Conservation (phyloP, 129 eudicot species). For the Heracleum sosnowskyi region DNA sequence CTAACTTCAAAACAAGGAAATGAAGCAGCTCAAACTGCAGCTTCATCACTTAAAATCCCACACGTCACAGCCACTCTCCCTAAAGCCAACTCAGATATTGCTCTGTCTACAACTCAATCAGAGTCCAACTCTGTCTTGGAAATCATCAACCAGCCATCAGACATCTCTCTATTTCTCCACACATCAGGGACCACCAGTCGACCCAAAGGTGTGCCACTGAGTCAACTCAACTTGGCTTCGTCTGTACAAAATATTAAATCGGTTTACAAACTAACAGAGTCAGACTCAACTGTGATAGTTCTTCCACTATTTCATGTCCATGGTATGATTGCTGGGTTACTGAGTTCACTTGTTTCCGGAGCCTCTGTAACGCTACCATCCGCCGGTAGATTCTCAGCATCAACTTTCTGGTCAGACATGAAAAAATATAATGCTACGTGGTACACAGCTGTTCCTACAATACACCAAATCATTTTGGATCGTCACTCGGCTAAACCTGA, state of each 20-base stretch:
- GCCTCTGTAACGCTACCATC: slow-evolving; percentile 74
- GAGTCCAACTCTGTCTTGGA: slow-evolving; percentile 15
- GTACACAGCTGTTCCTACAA: slow-evolving; percentile 98
- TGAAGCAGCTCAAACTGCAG: slow-evolving; percentile 71
- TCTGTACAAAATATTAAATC: slow-evolving; percentile 71
- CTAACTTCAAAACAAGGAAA: slow-evolving; percentile 66
- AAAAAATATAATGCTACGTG: slow-evolving; percentile 66
- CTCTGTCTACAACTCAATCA: slow-evolving; percentile 35
- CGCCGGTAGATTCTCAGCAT: slow-evolving; percentile 81
- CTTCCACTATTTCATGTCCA: slow-evolving; percentile 91
- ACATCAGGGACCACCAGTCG: slow-evolving; percentile 97
- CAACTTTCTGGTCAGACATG: slow-evolving; percentile 91
- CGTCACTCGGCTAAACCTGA: slow-evolving; percentile 70
- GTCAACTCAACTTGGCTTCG: slow-evolving; percentile 63
- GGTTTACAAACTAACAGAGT: slow-evolving; percentile 67
- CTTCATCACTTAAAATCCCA: slow-evolving; percentile 55
- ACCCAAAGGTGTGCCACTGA: slow-evolving; percentile 88
- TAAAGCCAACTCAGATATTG: slow-evolving; percentile 33
- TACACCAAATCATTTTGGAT: slow-evolving; percentile 84
- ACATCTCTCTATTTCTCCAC: slow-evolving; percentile 74
- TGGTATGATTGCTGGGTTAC: slow-evolving; percentile 70
- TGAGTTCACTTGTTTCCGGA: slow-evolving; percentile 89
- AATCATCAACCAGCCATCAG: slow-evolving; percentile 67
- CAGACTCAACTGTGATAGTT: slow-evolving; percentile 87
- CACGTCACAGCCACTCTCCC: slow-evolving; percentile 50